phyloP scores from a whole-genome alignment of 345 rosid genomes.

The Atalantia buxifolia region DNA sequence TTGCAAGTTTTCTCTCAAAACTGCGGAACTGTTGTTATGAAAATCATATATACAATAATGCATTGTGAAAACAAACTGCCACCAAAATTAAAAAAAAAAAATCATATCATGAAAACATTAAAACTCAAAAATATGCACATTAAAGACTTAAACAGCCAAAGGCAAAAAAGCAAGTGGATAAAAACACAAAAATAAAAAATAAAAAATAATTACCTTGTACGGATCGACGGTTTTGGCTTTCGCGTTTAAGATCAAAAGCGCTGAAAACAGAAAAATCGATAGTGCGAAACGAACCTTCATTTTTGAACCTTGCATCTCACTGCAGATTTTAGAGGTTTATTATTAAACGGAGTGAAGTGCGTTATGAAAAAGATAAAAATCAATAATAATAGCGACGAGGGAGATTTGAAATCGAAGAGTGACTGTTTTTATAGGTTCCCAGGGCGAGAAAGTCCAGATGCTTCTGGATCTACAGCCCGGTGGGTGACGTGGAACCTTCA shows the following conservation, averaged over 20 bases:
- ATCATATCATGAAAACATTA: not conserved
- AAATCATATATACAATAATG: too few species aligned
- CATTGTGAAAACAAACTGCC: not conserved
- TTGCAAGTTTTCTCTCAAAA: not conserved
- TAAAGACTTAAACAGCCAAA: not conserved
- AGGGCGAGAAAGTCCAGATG: conserved; percentile 33
- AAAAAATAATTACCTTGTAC: conserved; percentile 51
- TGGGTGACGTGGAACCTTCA: conserved; percentile 53
- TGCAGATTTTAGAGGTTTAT: not conserved
- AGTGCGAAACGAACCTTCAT: conserved; percentile 30
- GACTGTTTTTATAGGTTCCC: conserved; percentile 29
- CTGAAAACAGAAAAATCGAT: conserved; percentile 23
- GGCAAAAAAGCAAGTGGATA: not conserved
- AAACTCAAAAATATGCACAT: not conserved
- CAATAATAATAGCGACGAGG: too few species aligned
- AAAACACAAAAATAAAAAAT: not conserved
- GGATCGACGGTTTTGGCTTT: conserved; percentile 64
- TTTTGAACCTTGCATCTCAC: conserved; percentile 16
- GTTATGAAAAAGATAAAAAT: not conserved
- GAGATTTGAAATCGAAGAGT: not conserved
- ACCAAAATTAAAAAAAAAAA: not conserved
- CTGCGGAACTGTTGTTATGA: not conserved
- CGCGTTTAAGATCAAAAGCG: conserved; percentile 23
- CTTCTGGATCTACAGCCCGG: conserved; percentile 33
- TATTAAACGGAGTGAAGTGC: not conserved